Percentiles rank a stretch among this genome's conserved stretches.
These are phyloP conservation scores for Panaeolus cyanescens DNA, from an alignment of 768 basidiomycete species.

Conservation along the genomic window DNA sequence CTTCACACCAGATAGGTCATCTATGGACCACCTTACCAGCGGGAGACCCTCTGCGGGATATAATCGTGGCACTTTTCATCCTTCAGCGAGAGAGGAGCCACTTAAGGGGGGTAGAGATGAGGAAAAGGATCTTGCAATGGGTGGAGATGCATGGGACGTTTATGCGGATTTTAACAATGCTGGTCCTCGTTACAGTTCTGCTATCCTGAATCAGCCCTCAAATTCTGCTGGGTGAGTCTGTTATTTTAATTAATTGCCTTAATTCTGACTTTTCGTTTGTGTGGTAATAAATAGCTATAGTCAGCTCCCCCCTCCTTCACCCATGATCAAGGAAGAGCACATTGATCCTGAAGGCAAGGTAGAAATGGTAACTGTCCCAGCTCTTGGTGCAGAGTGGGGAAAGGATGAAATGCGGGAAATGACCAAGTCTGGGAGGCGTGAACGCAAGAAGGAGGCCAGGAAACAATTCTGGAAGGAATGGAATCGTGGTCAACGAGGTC, in stretches of 20 bases:
- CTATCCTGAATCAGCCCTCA: conserved; percentile 38
- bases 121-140: conserved; percentile 46
- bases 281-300: conserved; percentile 44
- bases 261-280: conserved; percentile 11
- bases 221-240: conserved; percentile 12
- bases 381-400: conserved; percentile 89
- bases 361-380: conserved; percentile 91
- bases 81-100: conserved; percentile 72
- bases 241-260: conserved; percentile 2
- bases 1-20: conserved; percentile 51
- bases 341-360: conserved; percentile 50
- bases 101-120: conserved; percentile 80
- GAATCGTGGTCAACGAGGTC: conserved; percentile 77
- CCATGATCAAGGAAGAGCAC: conserved; percentile 41
- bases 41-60: conserved; percentile 62
- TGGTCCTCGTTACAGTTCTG: conserved; percentile 74
- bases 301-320: conserved; percentile 38
- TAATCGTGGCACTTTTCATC: conserved; percentile 69
- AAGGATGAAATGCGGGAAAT: conserved; percentile 75
- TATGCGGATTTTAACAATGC: conserved; percentile 90
- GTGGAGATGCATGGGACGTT: conserved; percentile 68
- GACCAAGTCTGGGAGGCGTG: conserved; percentile 70
- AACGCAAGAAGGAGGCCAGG: conserved; percentile 57
- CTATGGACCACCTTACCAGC: conserved; percentile 49
- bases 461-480: conserved; percentile 70